Evolutionary conservation across 495 filamentous ascomycete genomes (phyloP).

Genomic region (Elaphomyces granulatus): DNA sequence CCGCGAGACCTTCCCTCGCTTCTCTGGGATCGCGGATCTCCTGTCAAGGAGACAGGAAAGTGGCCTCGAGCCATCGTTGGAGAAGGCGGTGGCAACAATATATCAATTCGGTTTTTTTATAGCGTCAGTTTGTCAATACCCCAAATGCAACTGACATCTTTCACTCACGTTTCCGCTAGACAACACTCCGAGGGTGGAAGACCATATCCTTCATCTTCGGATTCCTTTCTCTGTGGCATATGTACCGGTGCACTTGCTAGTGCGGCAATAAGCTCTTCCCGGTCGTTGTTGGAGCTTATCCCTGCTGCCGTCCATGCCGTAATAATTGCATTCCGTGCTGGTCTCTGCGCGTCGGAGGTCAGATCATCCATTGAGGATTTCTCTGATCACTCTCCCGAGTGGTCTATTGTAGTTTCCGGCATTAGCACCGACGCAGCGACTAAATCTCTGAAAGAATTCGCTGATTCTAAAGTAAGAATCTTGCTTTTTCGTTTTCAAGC

Average conservation of each 20-base stretch:
- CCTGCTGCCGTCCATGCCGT: conserved; percentile 55
- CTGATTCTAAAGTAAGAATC: conserved; percentile 16
- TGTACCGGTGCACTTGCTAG: conserved; percentile 64
- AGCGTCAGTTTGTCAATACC: conserved; percentile 37
- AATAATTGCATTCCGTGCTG: conserved; percentile 57
- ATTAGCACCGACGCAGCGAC: conserved; percentile 18
- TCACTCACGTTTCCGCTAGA: conserved; percentile 13
- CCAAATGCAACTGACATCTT: not conserved
- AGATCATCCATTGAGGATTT: not conserved
- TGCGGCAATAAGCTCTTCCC: conserved; percentile 52
- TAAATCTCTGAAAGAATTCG: conserved; percentile 15
- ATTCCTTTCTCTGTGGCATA: conserved; percentile 36
- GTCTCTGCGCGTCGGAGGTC: conserved; percentile 39
- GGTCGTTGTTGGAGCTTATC: conserved; percentile 52
- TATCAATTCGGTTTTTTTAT: conserved; percentile 65
- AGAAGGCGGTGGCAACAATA: conserved; percentile 54
- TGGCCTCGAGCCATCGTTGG: conserved; percentile 41
- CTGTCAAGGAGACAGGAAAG: conserved; percentile 50
- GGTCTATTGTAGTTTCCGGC: conserved; percentile 29
- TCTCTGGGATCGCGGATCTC: conserved; percentile 54
- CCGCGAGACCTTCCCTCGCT: conserved; percentile 48
- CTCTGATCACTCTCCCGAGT: conserved; percentile 8
- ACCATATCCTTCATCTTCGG: conserved; percentile 29
- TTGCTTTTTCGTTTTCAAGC: conserved; percentile 38
- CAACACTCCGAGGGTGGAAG: conserved; percentile 38